Percentiles rank a stretch among this genome's conserved stretches.
Evolutionary conservation across 805 yeast genomes (phyloP).

Genomic region (Kodamaea lidongshanica): DNA sequence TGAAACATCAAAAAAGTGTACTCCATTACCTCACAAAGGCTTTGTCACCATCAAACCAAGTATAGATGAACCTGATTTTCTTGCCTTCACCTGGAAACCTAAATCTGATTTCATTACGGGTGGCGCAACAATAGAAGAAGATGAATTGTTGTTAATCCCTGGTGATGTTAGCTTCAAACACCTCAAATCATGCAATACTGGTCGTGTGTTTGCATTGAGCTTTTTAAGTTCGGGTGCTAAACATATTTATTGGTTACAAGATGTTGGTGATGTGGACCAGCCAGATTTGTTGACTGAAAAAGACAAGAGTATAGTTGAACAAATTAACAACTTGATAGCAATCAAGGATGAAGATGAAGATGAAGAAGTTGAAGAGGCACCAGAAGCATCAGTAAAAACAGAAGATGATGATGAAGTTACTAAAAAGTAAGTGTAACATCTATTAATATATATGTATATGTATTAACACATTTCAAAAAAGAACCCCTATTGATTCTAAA

Average conservation of each 20-base stretch:
- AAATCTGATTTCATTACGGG: conserved; percentile 41
- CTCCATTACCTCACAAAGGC: conserved; percentile 71
- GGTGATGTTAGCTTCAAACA: conserved; percentile 80
- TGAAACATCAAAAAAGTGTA: conserved; percentile 54
- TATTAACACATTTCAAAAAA: neutral
- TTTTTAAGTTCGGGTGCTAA: conserved; percentile 60
- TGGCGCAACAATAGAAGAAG: conserved; percentile 40
- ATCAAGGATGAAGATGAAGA: conserved; percentile 35
- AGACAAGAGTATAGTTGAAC: conserved; percentile 46
- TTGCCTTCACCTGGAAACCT: conserved; percentile 68
- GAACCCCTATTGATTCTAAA: no score
- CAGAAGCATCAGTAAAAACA: conserved; percentile 12
- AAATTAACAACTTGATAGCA: conserved; percentile 43
- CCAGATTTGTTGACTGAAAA: conserved; percentile 50
- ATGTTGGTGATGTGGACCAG: conserved; percentile 58
- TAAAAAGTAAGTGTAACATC: conserved; percentile 2
- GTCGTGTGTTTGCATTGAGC: conserved; percentile 67
- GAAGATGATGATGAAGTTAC: conserved; percentile 15
- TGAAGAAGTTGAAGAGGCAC: conserved; percentile 11
- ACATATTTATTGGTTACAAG: conserved; percentile 71
- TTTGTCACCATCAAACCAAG: conserved; percentile 52
- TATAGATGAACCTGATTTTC: conserved; percentile 67
- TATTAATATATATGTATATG: neutral
- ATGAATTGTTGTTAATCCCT: conserved; percentile 69
- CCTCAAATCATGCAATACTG: conserved; percentile 62